phyloP scores from a whole-genome alignment of 768 basidiomycete genomes.

The Tubosaeta sp. region DNA sequence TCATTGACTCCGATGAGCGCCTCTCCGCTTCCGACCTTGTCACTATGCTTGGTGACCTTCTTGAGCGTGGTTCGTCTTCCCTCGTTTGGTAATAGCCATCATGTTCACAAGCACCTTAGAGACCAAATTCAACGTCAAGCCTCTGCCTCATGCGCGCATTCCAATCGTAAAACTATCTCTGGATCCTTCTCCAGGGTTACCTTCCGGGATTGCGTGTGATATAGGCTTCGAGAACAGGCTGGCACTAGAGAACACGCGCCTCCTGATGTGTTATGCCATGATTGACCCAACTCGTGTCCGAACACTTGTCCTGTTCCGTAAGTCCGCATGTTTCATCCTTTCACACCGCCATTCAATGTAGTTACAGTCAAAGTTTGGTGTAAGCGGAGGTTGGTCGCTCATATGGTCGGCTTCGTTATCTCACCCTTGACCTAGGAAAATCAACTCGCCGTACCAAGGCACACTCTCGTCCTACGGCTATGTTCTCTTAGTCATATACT shows the following conservation, averaged over 20 bases:
- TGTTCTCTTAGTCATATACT: slow-evolving; percentile 96
- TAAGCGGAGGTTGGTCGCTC: slow-evolving; percentile 66
- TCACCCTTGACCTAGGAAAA: slow-evolving; percentile 59
- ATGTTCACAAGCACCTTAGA: slow-evolving; percentile 45
- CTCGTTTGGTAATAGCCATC: slow-evolving; percentile 5
- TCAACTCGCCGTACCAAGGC: slow-evolving; percentile 97
- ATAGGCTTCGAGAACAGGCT: slow-evolving; percentile 98
- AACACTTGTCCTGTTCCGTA: slow-evolving; percentile 93
- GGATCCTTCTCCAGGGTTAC: slow-evolving; percentile 76
- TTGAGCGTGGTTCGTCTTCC: slow-evolving; percentile 75
- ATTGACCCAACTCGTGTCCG: slow-evolving; percentile 92
- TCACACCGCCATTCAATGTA: slow-evolving; percentile 10
- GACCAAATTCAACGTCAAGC: slow-evolving; percentile 95
- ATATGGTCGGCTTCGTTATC: neutral
- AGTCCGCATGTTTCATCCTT: slow-evolving; percentile 38
- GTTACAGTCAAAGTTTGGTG: slow-evolving; percentile 95
- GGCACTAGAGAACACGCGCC: slow-evolving; percentile 93
- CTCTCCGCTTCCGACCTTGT: slow-evolving; percentile 86
- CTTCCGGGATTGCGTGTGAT: slow-evolving; percentile 91
- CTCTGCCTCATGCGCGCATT: slow-evolving; percentile 93
- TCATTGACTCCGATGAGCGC: slow-evolving; percentile 84
- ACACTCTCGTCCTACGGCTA: slow-evolving; percentile 97
- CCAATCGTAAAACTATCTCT: slow-evolving; percentile 97
- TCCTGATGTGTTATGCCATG: slow-evolving; percentile 96
- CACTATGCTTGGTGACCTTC: slow-evolving; percentile 86